Evolutionary conservation across 176 grass and related monocot genomes (phyloP), one percentile per base, ranked within the genome.

Genomic region (Paspalum vaginatum): DNA sequence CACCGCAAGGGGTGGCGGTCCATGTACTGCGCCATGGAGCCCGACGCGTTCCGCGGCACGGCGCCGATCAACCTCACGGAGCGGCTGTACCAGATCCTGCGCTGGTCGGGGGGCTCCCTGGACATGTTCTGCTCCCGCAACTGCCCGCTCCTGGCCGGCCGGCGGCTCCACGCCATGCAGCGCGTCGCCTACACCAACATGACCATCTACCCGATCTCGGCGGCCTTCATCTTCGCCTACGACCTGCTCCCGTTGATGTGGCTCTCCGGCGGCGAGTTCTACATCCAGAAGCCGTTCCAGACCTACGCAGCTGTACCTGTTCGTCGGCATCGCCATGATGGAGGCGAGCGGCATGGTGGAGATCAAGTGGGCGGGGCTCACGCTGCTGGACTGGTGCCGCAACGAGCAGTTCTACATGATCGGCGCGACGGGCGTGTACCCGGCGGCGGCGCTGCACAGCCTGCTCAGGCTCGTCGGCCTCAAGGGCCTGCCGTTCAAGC

Each of bases 101-200:
- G 78, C 0, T 87, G 85, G 85, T 82, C 85, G 0, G 85, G 79
- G 0, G 85, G 79, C 0, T 87, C 85, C 2, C 38, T 82, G 0
- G 79, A 87, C 45, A 44, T 87, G 53, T 87, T 87, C 72, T 82
- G 76, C 79, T 87, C 85, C 6, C 60, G 50, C 42, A 53, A 53
- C 16, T 75, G 16, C 22, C 78, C 78, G 0, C 1, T 86, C 0
- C 11, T 81, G 0, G 43, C 70, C 3, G 78, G 84, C 0, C 10
- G 44, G 14, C 9, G 62, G 16, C 52, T 87, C 2, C 37, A 32
- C 11, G 54, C 54, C 2, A 5, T 81, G 21, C 85, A 81, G 15
- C 44, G 85, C 7, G 21, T 81, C 7, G 37, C 78, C 0, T 87
- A 87, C 53, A 17, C 68, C 11, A 87, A 87, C 54, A 61, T 61